A percentile compares a stretch with the other conserved stretches of the same genome.
Conservation (phyloP, 2,329 filamentous ascomycete genomes). For the Penicillium capsulatum region DNA sequence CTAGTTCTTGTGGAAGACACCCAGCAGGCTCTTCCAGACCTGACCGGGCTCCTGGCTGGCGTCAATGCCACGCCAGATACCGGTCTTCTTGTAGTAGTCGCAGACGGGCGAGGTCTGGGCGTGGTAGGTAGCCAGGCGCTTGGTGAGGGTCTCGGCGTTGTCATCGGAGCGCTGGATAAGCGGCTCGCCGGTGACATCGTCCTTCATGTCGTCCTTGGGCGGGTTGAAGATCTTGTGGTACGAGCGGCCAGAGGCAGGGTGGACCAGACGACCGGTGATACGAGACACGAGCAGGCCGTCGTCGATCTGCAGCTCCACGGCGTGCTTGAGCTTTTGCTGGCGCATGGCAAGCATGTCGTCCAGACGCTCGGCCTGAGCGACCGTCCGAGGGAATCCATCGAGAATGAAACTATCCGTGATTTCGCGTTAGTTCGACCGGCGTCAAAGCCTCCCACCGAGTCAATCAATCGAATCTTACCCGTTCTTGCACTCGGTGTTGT, state of each 20-base stretch:
- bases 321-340: constrained; percentile 85
- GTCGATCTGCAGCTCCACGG: constrained; percentile 94
- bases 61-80: constrained; percentile 94
- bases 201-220: constrained; percentile 87
- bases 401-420: constrained; percentile 80
- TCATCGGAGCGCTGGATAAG: constrained; percentile 95
- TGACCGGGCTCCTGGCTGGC: constrained; percentile 92
- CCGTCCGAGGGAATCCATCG: constrained; percentile 95
- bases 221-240: constrained; percentile 99
- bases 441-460: neutral
- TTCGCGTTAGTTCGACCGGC: constrained; percentile 8
- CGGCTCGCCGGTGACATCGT: constrained; percentile 94
- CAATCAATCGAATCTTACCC: constrained; percentile 58
- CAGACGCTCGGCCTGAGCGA: constrained; percentile 89
- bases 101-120: constrained; percentile 89
- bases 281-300: constrained; percentile 88
- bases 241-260: constrained; percentile 90
- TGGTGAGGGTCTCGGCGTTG: constrained; percentile 93
- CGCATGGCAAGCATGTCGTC: constrained; percentile 81
- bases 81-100: constrained; percentile 92
- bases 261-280: constrained; percentile 92
- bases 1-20: constrained; percentile 67
- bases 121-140: constrained; percentile 91
- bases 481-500: constrained; percentile 92
- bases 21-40: constrained; percentile 90